A percentile compares a stretch with the other conserved stretches of the same genome.
Evolutionary conservation across 2,329 filamentous ascomycete genomes (phyloP).

Genomic region (Trichophyton equinum): DNA sequence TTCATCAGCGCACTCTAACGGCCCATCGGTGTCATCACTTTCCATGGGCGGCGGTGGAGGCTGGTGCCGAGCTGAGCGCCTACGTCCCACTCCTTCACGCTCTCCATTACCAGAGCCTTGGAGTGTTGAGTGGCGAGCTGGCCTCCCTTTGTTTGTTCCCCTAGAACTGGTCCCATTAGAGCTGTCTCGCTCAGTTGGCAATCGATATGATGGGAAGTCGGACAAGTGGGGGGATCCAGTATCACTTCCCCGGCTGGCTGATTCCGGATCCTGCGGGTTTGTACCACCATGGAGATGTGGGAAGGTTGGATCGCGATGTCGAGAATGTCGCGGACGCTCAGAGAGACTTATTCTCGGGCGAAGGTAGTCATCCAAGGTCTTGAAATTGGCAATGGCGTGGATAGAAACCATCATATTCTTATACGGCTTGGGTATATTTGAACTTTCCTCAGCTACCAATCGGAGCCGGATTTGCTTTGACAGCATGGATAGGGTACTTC

Average conservation of each 20-base stretch:
- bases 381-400: slow-evolving; percentile 95
- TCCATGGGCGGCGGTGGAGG: slow-evolving; percentile 35
- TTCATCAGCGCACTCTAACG: slow-evolving; percentile 87
- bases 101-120: slow-evolving; percentile 53
- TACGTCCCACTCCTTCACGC: slow-evolving; percentile 17
- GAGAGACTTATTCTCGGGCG: slow-evolving; percentile 74
- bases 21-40: slow-evolving; percentile 52
- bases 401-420: slow-evolving; percentile 97
- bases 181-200: not conserved
- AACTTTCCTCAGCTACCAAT: slow-evolving; percentile 64
- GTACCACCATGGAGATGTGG: slow-evolving; percentile 55
- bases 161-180: not conserved
- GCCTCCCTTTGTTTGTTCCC: not conserved
- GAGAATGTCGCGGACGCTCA: slow-evolving; percentile 55
- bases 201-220: slow-evolving; percentile 9
- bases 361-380: slow-evolving; percentile 88
- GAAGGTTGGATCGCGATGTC: slow-evolving; percentile 49
- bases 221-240: not conserved
- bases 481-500: slow-evolving; percentile 83
- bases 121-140: slow-evolving; percentile 21
- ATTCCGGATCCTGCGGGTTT: slow-evolving; percentile 10
- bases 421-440: slow-evolving; percentile 62
- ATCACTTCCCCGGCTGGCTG: not conserved
- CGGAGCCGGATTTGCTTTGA: slow-evolving; percentile 89
- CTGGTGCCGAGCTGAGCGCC: slow-evolving; percentile 8